phyloP scores from a whole-genome alignment of 1,284 basidiomycete species.

The Baeospora myosura region DNA sequence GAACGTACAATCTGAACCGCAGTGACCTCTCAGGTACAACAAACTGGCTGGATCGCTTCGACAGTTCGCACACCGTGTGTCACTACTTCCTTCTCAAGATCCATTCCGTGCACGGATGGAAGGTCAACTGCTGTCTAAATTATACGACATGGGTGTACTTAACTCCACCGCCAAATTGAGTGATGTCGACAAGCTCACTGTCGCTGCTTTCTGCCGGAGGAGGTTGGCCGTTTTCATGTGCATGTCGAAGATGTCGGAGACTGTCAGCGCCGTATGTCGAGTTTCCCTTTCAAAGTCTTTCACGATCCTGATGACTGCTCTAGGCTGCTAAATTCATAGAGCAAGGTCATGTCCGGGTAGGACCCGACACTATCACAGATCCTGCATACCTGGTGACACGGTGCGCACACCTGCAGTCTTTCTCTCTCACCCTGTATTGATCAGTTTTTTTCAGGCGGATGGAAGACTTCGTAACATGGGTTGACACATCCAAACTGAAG shows the following conservation, averaged over 20 bases:
- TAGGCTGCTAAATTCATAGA: conserved; percentile 96
- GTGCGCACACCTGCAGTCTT: conserved; percentile 26
- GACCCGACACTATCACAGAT: conserved; percentile 93
- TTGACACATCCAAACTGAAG: conserved; percentile 96
- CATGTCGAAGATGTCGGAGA: conserved; percentile 91
- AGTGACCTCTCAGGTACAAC: conserved; percentile 77
- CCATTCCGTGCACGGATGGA: conserved; percentile 86
- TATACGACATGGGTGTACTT: conserved; percentile 96
- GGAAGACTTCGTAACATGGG: conserved; percentile 99
- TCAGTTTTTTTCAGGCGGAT: conserved; percentile 58
- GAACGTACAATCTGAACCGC: conserved; percentile 8
- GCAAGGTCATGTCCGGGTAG: conserved; percentile 96
- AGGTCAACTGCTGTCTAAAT: conserved; percentile 81
- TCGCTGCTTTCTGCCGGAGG: conserved; percentile 88
- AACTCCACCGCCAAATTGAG: conserved; percentile 76
- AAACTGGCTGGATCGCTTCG: conserved; percentile 87
- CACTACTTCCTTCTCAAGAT: conserved; percentile 85
- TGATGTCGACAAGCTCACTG: conserved; percentile 92
- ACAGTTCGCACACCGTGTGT: conserved; percentile 80
- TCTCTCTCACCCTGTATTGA: not conserved
- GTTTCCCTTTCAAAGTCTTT: conserved; percentile 5
- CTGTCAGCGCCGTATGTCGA: conserved; percentile 80
- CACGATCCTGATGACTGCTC: conserved; percentile 6
- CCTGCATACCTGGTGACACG: conserved; percentile 95
- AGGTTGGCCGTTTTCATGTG: conserved; percentile 92